A percentile compares a stretch with the other conserved stretches of the same genome.
These are phyloP conservation scores for Byssochlamys sp. DNA, from an alignment of 2,329 filamentous ascomycete genomes.

Conservation along the genomic window DNA sequence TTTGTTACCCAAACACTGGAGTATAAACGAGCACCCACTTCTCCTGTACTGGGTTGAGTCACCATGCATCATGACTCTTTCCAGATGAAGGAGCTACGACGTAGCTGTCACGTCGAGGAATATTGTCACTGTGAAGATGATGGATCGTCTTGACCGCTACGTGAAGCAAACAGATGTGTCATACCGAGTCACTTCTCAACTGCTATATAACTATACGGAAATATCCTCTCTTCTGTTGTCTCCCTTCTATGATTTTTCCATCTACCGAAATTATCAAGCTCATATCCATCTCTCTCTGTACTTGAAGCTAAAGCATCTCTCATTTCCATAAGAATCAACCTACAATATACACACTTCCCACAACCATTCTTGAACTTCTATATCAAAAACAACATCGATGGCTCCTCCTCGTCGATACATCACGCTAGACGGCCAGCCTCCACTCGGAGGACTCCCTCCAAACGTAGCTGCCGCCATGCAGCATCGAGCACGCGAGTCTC, in stretches of 20 bases:
- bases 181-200: neutral
- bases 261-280: neutral
- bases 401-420: slow-evolving; percentile 13
- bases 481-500: neutral
- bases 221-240: neutral
- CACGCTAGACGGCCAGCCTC: slow-evolving; percentile 20
- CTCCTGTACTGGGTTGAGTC: neutral
- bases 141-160: neutral
- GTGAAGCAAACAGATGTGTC: neutral
- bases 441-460: slow-evolving; percentile 22
- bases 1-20: neutral
- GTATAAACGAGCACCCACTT: neutral
- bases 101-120: neutral
- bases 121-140: neutral
- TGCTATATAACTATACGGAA: neutral
- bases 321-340: neutral
- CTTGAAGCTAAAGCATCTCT: neutral
- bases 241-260: neutral
- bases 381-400: neutral
- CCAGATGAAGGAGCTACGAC: neutral
- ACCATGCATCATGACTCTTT: neutral
- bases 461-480: slow-evolving; percentile 2
- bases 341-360: neutral
- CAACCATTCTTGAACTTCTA: neutral
- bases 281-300: neutral